Percentiles rank a stretch among this genome's conserved stretches.
Evolutionary conservation across 176 grass and related monocot genomes (phyloP).

Genomic region (Musa schizocarpa): DNA sequence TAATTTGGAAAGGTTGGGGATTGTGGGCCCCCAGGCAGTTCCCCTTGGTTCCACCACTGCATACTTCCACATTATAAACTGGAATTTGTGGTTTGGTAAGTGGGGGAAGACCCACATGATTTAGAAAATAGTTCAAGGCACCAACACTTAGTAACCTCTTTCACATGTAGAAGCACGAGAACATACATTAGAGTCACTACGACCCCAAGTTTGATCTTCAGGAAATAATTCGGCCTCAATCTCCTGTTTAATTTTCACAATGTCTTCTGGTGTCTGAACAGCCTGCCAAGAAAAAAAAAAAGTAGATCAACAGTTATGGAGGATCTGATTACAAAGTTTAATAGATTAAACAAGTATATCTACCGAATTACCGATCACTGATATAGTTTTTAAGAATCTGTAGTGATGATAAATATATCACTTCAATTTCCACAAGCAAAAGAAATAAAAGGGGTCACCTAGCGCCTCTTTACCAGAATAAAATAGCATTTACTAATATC

Average conservation of each 20-base stretch:
- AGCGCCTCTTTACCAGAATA: too few relatives aligned
- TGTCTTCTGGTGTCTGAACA: constrained; percentile 49
- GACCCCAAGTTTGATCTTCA: constrained; percentile 81
- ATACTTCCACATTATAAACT: constrained; percentile 6
- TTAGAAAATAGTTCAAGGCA: neutral
- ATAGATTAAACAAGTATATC: neutral
- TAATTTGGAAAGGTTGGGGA: too few relatives aligned
- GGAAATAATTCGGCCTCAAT: constrained; percentile 74
- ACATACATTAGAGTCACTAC: constrained; percentile 56
- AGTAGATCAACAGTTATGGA: neutral
- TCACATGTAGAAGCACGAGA: neutral
- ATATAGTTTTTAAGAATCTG: neutral
- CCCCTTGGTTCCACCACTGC: neutral
- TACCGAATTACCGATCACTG: neutral
- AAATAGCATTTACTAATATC: too few relatives aligned
- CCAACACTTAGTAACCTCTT: neutral
- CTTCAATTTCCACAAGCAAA: neutral
- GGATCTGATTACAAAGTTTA: neutral
- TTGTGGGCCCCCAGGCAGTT: too few relatives aligned
- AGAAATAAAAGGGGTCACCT: too few relatives aligned
- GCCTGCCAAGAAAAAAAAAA: constrained; percentile 25
- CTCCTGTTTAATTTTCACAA: constrained; percentile 82
- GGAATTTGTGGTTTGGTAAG: neutral
- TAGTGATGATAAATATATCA: neutral
- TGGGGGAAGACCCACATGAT: neutral